Percentiles rank a stretch among this genome's conserved stretches.
These are phyloP conservation scores for Colletotrichum orbiculare DNA, from an alignment of 2,329 filamentous ascomycete genomes.

Conservation along the genomic window DNA sequence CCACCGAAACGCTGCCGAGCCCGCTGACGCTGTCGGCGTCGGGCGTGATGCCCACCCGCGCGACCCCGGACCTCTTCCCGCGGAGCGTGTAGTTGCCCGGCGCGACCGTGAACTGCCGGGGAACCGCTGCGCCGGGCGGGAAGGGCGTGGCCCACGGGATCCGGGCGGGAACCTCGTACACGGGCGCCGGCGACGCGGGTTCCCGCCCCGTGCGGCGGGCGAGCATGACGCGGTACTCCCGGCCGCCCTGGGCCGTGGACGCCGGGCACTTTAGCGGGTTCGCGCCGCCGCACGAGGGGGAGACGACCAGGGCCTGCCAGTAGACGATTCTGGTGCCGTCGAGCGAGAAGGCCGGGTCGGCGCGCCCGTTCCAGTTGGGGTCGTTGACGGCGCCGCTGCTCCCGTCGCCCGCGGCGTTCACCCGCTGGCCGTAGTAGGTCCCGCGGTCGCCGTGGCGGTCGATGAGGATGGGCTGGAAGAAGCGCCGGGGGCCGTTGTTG, in stretches of 20 bases:
- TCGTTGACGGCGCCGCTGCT: slow-evolving; percentile 55
- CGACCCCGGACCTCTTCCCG: slow-evolving; percentile 37
- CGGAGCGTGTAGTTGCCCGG: slow-evolving; percentile 39
- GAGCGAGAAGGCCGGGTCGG: slow-evolving; percentile 54
- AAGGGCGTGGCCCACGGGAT: slow-evolving; percentile 50
- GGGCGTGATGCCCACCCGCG: slow-evolving; percentile 38
- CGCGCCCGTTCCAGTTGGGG: slow-evolving; percentile 59
- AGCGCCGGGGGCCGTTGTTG: slow-evolving; percentile 57
- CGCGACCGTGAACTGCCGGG: neutral
- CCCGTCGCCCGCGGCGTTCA: slow-evolving; percentile 51
- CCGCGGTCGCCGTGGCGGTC: slow-evolving; percentile 57
- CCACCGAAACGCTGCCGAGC: slow-evolving; percentile 44
- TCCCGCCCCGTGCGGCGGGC: slow-evolving; percentile 49
- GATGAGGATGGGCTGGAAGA: slow-evolving; percentile 58
- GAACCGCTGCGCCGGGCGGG: slow-evolving; percentile 38
- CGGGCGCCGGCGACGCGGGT: slow-evolving; percentile 39
- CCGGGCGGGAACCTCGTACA: slow-evolving; percentile 42
- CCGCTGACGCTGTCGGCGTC: slow-evolving; percentile 34
- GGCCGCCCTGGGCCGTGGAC: slow-evolving; percentile 51
- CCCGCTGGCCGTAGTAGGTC: slow-evolving; percentile 54
- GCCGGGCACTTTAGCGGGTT: slow-evolving; percentile 55
- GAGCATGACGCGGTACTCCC: slow-evolving; percentile 54
- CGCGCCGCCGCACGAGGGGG: slow-evolving; percentile 54
- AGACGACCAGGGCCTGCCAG: slow-evolving; percentile 50
- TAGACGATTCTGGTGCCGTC: slow-evolving; percentile 57